Evolutionary conservation across 495 filamentous ascomycete species (phyloP).

Genomic region (Talaromyces wortmannii): DNA sequence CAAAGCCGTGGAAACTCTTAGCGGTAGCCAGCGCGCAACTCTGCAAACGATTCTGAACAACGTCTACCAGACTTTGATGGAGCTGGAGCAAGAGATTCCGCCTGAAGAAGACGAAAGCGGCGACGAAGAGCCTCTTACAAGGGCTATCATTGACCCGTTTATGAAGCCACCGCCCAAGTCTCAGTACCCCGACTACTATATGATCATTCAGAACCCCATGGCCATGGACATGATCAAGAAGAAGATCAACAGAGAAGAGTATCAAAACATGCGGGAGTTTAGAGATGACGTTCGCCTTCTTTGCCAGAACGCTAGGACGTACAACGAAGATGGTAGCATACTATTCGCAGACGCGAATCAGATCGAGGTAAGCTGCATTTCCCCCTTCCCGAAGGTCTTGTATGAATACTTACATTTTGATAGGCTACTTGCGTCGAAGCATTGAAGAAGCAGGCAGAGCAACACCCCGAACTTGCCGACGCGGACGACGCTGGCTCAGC

Average conservation of each 20-base stretch:
- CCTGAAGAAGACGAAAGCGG: constrained; percentile 57
- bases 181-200: constrained; percentile 87
- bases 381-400: no score
- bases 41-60: constrained; percentile 70
- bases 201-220: constrained; percentile 85
- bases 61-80: constrained; percentile 72
- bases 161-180: constrained; percentile 83
- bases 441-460: constrained; percentile 61
- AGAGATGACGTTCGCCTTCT: constrained; percentile 73
- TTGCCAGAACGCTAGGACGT: constrained; percentile 85
- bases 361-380: constrained; percentile 70
- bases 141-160: constrained; percentile 89
- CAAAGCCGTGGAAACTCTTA: constrained; percentile 53
- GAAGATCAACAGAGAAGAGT: constrained; percentile 91
- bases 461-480: constrained; percentile 66
- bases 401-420: constrained; percentile 20
- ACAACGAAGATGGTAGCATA: constrained; percentile 90
- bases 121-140: constrained; percentile 46
- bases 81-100: constrained; percentile 57
- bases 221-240: constrained; percentile 88
- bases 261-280: constrained; percentile 73
- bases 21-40: constrained; percentile 37
- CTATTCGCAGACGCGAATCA: constrained; percentile 87
- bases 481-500: constrained; percentile 50
- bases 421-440: constrained; percentile 62